phyloP scores from a whole-genome alignment of 164 flowering plant genomes.

The Vitis rotundifolia region DNA sequence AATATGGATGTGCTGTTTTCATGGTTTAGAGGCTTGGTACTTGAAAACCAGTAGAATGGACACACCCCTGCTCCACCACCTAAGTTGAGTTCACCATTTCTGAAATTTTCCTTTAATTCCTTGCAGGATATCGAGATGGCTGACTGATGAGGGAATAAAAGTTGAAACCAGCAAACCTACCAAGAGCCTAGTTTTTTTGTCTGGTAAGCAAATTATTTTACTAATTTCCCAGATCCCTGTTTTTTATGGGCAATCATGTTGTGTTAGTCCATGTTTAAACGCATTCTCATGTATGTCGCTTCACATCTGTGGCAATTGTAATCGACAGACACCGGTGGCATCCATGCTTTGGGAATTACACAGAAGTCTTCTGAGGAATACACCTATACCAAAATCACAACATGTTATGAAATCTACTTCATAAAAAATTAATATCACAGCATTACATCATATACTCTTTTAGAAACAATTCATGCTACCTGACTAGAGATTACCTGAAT shows the following conservation, averaged over 20 bases:
- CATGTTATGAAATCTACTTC: too few species aligned
- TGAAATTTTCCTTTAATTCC: not conserved
- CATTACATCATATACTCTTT: too few species aligned
- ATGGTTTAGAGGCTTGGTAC: too few species aligned
- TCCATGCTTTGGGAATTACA: slow-evolving; percentile 65
- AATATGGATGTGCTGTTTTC: too few species aligned
- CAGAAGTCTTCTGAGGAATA: slow-evolving; percentile 52
- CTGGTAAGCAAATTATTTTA: slow-evolving; percentile 47
- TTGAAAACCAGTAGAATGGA: too few species aligned
- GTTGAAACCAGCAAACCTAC: slow-evolving; percentile 23
- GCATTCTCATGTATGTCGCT: not conserved
- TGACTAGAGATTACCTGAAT: slow-evolving; percentile 9
- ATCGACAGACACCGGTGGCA: slow-evolving; percentile 89
- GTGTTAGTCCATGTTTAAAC: too few species aligned
- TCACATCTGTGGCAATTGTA: slow-evolving; percentile 54
- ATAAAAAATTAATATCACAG: too few species aligned
- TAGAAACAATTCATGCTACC: too few species aligned
- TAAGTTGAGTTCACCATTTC: not conserved
- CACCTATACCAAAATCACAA: not conserved
- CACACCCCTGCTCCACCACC: not conserved
- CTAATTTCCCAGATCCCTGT: not conserved
- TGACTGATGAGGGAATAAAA: slow-evolving; percentile 65
- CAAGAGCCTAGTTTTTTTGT: slow-evolving; percentile 64
- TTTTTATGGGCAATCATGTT: not conserved
- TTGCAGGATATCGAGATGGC: slow-evolving; percentile 77